These are phyloP conservation scores for Ottelia alismoides DNA, from an alignment of 106 monocot genomes.

Conservation along the genomic window DNA sequence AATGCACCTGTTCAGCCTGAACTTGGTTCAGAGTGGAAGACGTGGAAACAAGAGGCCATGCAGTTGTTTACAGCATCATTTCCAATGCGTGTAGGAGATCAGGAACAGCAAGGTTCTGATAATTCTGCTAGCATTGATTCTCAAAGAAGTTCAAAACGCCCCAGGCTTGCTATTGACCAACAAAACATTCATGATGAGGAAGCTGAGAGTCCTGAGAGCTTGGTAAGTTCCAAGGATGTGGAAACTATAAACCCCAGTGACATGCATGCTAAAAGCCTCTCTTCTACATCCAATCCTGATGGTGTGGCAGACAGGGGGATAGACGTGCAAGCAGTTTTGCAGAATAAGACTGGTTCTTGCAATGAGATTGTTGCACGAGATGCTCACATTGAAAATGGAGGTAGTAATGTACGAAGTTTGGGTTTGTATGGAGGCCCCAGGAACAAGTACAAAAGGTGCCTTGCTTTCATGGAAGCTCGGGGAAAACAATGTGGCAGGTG, in stretches of 20 bases:
- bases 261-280: too few species aligned
- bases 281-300: conserved; percentile 6
- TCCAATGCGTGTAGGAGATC: conserved; percentile 7
- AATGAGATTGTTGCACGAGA: conserved; percentile 10
- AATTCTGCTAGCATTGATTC: conserved; percentile 13
- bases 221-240: not conserved
- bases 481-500: conserved; percentile 90
- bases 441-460: conserved; percentile 45
- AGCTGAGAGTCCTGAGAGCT: too few species aligned
- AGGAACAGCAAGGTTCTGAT: conserved; percentile 19
- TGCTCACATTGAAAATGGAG: too few species aligned
- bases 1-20: conserved; percentile 61
- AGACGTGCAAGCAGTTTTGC: not conserved
- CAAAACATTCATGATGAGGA: too few species aligned
- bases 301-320: conserved; percentile 7
- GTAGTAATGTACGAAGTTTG: conserved; percentile 3
- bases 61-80: conserved; percentile 45
- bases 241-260: too few species aligned
- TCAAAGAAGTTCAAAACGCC: conserved; percentile 47
- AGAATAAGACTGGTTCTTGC: not conserved
- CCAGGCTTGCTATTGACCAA: conserved; percentile 62
- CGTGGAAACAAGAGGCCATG: conserved; percentile 84
- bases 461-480: conserved; percentile 72
- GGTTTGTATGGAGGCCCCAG: conserved; percentile 1
- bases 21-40: conserved; percentile 66